phyloP scores from a whole-genome alignment of 2,329 filamentous ascomycete genomes.

The Cladorrhinum sp. region DNA sequence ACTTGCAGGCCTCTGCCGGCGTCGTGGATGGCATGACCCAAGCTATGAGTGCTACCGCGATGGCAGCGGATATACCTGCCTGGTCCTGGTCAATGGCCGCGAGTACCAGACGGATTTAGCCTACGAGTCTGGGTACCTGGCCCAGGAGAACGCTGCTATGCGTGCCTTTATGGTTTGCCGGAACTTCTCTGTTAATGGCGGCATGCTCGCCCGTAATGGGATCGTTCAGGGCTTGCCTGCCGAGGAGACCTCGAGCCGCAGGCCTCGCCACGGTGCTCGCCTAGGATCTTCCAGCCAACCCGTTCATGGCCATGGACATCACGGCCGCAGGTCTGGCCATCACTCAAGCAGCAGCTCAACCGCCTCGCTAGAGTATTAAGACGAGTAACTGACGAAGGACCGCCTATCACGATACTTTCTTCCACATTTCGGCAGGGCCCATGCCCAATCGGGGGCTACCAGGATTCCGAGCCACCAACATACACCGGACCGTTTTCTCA shows the following conservation, averaged over 20 bases:
- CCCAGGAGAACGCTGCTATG: conserved; percentile 91
- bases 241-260: conserved; percentile 45
- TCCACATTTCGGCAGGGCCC: conserved; percentile 4
- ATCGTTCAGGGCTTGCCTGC: conserved; percentile 65
- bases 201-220: conserved; percentile 73
- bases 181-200: conserved; percentile 95
- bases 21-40: conserved; percentile 90
- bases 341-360: conserved; percentile 63
- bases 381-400: conserved; percentile 10
- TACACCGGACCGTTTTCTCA: conserved; percentile 22
- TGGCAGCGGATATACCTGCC: conserved; percentile 76
- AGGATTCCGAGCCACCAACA: conserved; percentile 8
- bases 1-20: conserved; percentile 79
- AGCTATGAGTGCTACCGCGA: conserved; percentile 79
- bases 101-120: conserved; percentile 90
- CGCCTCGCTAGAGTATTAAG: conserved; percentile 52
- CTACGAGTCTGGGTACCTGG: conserved; percentile 77
- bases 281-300: conserved; percentile 34
- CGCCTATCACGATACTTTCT: conserved; percentile 3
- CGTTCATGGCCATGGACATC: conserved; percentile 42
- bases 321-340: conserved; percentile 47
- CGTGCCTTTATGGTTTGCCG: conserved; percentile 96
- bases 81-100: conserved; percentile 91
- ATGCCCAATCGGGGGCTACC: conserved; percentile 15
- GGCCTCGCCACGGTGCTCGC: conserved; percentile 44